These are phyloP conservation scores for Penicillium ochrochloron DNA, from an alignment of 495 filamentous ascomycete genomes.

Conservation along the genomic window DNA sequence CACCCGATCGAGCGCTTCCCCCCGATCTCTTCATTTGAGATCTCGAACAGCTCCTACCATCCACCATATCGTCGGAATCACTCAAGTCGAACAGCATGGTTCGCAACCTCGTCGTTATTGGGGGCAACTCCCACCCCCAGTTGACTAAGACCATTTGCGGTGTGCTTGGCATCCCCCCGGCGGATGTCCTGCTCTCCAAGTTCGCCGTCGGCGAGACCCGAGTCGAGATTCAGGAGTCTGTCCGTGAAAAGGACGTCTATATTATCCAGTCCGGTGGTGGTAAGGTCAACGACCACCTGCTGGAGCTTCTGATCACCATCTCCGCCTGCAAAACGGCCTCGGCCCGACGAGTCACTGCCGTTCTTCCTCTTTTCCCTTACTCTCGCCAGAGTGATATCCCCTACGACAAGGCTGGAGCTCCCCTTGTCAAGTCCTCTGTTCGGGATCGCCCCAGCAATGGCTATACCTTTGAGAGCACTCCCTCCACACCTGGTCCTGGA, in stretches of 20 bases:
- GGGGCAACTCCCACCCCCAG: slow-evolving; percentile 88
- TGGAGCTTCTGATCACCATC: slow-evolving; percentile 95
- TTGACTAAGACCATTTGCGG: slow-evolving; percentile 85
- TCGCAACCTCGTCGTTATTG: slow-evolving; percentile 92
- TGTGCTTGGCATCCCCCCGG: slow-evolving; percentile 80
- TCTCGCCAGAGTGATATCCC: slow-evolving; percentile 93
- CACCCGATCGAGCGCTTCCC: slow-evolving; percentile 23
- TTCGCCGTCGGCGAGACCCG: slow-evolving; percentile 94
- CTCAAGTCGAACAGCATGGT: slow-evolving; percentile 64
- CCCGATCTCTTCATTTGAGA: slow-evolving; percentile 20
- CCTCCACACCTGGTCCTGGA: slow-evolving; percentile 77
- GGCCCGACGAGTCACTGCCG: slow-evolving; percentile 86
- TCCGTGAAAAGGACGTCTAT: slow-evolving; percentile 97
- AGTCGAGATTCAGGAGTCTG: slow-evolving; percentile 92
- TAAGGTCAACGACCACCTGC: slow-evolving; percentile 92
- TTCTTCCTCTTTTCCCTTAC: slow-evolving; percentile 95
- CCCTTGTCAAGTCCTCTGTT: slow-evolving; percentile 69
- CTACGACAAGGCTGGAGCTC: slow-evolving; percentile 92
- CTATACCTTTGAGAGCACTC: slow-evolving; percentile 94
- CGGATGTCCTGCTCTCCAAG: slow-evolving; percentile 82
- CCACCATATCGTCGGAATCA: slow-evolving; percentile 11
- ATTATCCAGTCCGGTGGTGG: slow-evolving; percentile 90
- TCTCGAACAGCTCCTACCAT: slow-evolving; percentile 16
- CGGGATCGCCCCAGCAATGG: slow-evolving; percentile 56
- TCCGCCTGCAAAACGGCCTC: slow-evolving; percentile 97